phyloP scores from a whole-genome alignment of 306 rosid species.

The Corylus heterophylla region DNA sequence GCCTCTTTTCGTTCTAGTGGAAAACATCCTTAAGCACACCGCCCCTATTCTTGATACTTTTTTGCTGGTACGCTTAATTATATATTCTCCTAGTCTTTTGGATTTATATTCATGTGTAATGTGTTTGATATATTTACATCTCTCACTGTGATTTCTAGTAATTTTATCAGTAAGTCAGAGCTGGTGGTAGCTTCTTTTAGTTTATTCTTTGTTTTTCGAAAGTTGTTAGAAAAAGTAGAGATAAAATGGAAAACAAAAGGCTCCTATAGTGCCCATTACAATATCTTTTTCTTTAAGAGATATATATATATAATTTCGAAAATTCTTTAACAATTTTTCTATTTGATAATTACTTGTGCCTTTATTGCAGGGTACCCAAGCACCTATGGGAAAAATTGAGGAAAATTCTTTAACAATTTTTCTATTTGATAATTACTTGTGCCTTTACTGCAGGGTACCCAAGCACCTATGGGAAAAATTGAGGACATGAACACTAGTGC shows the following conservation, averaged over 20 bases:
- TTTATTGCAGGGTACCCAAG: slow-evolving; percentile 24
- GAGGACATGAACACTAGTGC: slow-evolving; percentile 24
- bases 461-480: slow-evolving; percentile 9
- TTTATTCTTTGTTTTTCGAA: no score
- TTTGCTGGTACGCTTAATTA: slow-evolving; percentile 21
- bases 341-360: not conserved
- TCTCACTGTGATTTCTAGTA: not conserved
- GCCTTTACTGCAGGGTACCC: slow-evolving; percentile 22
- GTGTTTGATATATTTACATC: not conserved
- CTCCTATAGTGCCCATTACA: no score
- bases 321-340: no score
- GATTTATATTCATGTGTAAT: not conserved
- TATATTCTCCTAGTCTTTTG: no score
- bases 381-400: slow-evolving; percentile 15
- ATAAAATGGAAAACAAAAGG: no score
- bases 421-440: not conserved
- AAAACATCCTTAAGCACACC: slow-evolving; percentile 24
- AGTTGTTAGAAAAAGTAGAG: no score
- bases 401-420: not conserved
- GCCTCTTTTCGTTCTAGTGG: slow-evolving; percentile 26
- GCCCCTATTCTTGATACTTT: slow-evolving; percentile 23
- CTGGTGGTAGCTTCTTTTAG: not conserved
- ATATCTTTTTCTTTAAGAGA: no score
- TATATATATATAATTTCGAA: no score
- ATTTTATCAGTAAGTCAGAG: not conserved